These are phyloP conservation scores for Lithohypha guttulata DNA, from an alignment of 2,329 filamentous ascomycete species.

Conservation along the genomic window DNA sequence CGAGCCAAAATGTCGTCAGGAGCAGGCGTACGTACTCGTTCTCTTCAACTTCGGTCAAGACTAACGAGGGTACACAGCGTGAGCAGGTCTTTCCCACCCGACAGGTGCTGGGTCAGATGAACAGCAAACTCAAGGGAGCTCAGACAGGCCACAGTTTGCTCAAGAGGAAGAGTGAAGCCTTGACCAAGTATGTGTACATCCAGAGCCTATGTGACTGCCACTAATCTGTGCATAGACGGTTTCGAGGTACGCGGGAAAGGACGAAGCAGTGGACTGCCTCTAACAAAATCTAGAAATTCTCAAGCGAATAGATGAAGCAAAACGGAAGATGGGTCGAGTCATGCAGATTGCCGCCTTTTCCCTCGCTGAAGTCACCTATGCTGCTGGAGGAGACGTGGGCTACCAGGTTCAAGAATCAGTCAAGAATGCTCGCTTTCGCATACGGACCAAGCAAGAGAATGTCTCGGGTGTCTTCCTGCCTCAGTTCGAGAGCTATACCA, in stretches of 20 bases:
- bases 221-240: constrained; percentile 49
- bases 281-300: constrained; percentile 63
- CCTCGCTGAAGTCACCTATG: constrained; percentile 92
- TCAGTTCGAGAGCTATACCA: constrained; percentile 77
- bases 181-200: constrained; percentile 66
- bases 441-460: constrained; percentile 95
- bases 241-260: constrained; percentile 56
- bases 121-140: constrained; percentile 90
- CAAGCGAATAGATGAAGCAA: constrained; percentile 92
- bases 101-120: constrained; percentile 94
- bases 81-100: constrained; percentile 96
- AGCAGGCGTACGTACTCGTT: constrained; percentile 12
- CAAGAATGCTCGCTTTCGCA: constrained; percentile 80
- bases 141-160: constrained; percentile 86
- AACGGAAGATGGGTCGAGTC: constrained; percentile 97
- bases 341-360: constrained; percentile 99
- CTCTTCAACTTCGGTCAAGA: constrained; percentile 13
- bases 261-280: constrained; percentile 12
- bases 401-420: constrained; percentile 97
- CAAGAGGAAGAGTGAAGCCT: constrained; percentile 94
- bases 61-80: constrained; percentile 47
- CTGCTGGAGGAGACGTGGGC: constrained; percentile 85
- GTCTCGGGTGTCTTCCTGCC: constrained; percentile 93
- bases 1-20: constrained; percentile 15
- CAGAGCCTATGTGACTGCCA: constrained; percentile 14